Evolutionary conservation across 306 rosid genomes (phyloP), one percentile per base, ranked within the genome.

Genomic region (Trifolium fragiferum): DNA sequence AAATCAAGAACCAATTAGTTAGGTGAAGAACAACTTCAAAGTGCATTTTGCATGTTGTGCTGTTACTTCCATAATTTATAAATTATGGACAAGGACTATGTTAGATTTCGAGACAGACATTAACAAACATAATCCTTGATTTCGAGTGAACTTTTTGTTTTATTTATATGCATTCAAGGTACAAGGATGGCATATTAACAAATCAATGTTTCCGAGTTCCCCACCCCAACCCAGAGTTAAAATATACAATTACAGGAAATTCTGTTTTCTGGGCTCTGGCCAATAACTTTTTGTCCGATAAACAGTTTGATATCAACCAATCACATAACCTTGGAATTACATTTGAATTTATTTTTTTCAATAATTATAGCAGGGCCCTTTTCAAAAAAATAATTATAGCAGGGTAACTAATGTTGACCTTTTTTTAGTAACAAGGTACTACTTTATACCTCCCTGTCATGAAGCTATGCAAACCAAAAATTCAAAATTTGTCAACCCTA

Each of bases 1-100:
- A 74, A 67, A 49, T 50, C 35, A 58, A 74, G 16, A 70, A 30
- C 68, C 47, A 18, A 41, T 49, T 75, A 40, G 60, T 49, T 75
- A 40, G 60, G 65, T 51, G 23, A 41, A 62, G 72, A 61, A 33
- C 70, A 62, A 46, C 49, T 51, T 61, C 35, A 61, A 69, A 70
- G 61, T 30, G 14, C 55, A 40, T 51, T 68, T 68, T 41, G 58
- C 68, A 25, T 68, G 77, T 7, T 50, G 25, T 66, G n/a, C 10
- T 43, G 76, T 55, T 76, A 46, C 32, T 46, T 12, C 75, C 68
- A 33, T 54, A 50, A 35, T 40, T 20, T 54, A 64, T 66, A 55
- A 33, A 44, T 46, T 13, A 10, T 30, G 69, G 55, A 65, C 54
- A 65, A 65, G 44, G 57, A 21, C 16, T 66, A 37, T 55, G 44